These are phyloP conservation scores for Pezizomycotina sp. DNA, from an alignment of 2,329 filamentous ascomycete genomes.

Conservation along the genomic window DNA sequence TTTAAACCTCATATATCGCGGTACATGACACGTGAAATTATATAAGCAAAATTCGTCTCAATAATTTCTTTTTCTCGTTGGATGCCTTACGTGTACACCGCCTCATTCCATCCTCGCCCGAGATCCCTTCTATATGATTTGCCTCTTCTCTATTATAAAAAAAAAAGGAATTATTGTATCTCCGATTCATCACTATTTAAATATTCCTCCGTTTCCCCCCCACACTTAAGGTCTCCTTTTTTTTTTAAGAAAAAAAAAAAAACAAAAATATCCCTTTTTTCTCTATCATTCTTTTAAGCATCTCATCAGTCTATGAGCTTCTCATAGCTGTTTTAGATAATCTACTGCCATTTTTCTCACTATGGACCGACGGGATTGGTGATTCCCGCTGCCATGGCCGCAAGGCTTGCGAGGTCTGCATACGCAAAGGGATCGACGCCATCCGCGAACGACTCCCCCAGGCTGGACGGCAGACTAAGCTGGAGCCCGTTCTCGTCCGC, in stretches of 20 bases:
- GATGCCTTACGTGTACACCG: no score
- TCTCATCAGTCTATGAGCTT: slow-evolving; percentile 17
- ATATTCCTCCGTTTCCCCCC: slow-evolving; percentile 1
- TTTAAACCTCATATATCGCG: slow-evolving; percentile 3
- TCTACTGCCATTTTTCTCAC: slow-evolving; percentile 1
- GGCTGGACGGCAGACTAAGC: slow-evolving; percentile 33
- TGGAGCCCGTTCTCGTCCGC: slow-evolving; percentile 45
- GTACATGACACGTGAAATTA: slow-evolving; percentile 1
- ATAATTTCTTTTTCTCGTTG: slow-evolving; percentile 12
- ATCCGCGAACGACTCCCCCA: slow-evolving; percentile 33
- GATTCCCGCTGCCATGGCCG: slow-evolving; percentile 19
- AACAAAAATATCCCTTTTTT: no score
- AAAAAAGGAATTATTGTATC: background rate
- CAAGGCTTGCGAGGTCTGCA: slow-evolving; percentile 32
- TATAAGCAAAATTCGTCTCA: slow-evolving; percentile 4
- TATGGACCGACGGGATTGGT: slow-evolving; percentile 20
- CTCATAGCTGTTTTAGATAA: slow-evolving; percentile 5
- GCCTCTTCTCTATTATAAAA: background rate
- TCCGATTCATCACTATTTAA: slow-evolving; percentile 5
- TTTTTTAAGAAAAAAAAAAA: no score
- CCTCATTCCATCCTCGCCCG: slow-evolving; percentile 1
- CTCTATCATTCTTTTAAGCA: background rate
- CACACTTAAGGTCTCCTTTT: slow-evolving; percentile 1
- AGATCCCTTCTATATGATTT: background rate
- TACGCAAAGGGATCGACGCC: slow-evolving; percentile 34